Base-by-base conservation (phyloP, 495 filamentous ascomycete genomes). In the Neurospora sp. region DNA sequence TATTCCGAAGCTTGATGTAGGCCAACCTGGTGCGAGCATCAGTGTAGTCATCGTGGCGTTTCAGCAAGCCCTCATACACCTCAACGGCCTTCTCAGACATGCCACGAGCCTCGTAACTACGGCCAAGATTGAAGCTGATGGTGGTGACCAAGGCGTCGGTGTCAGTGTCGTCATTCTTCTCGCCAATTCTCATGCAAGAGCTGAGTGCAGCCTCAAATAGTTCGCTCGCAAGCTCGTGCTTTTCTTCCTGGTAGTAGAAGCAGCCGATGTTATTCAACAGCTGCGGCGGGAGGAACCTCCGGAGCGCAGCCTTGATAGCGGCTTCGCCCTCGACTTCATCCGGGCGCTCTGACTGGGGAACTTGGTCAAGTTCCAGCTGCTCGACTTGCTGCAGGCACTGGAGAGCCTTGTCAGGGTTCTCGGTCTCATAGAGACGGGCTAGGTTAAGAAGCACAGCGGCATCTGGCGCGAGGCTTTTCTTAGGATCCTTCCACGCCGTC, bases 221-320 rank as follows among this genome's bases (percentile, higher is more conserved):
- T 62, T 93, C 89, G 73, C 92, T 90, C n/a, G 96, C 94, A 69
- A 88, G 84, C 28, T 90, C 88, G 74, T 92, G 90, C 76, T 93
- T 94, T 76, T 96, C 96, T 0, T 88, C 85, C 76, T 96, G 93
- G 76, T 92, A 98, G 74, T 96, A 88, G 84, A 98, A 97, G 80
- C 93, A 96, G 4, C 93, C 96, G 80, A 99, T 96, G 78, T 99
- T 98, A 85, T 97, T 98, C 54, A 98, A 89, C 1, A 99, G 85
- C 80, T 98, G 94, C 2, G 96, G 94, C 5, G 94, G 92, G 0
- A 98, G 84, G 73, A 89, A 84, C 79, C 94, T 90, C 40, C 93
- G 89, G 39, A 96, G 84, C 36, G 83, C 83, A 39, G 85, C 83
- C 71, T 87, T 88, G 36, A 88, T 76, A 37, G 88, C 85, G n/a